Conservation (phyloP, 805 yeast species). For the Lachancea lanzarotensis region DNA sequence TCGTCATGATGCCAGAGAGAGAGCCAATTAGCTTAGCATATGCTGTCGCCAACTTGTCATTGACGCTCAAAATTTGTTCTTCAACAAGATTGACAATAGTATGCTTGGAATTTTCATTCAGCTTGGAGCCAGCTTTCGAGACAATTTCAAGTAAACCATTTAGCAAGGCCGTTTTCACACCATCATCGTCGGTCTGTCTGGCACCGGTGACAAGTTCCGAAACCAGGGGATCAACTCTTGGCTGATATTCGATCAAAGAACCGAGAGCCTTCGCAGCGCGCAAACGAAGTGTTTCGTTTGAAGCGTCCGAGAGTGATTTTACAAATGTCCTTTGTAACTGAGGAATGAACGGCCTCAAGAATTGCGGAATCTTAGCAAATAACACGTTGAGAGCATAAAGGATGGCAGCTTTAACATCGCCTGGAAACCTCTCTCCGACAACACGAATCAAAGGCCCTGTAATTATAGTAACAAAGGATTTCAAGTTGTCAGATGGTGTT, state of each 20-base stretch:
- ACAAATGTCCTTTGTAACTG: constrained; percentile 96
- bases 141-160: constrained; percentile 81
- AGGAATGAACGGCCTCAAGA: constrained; percentile 91
- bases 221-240: constrained; percentile 89
- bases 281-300: constrained; percentile 63
- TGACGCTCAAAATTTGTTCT: constrained; percentile 50
- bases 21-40: constrained; percentile 78
- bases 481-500: constrained; percentile 76
- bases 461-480: constrained; percentile 83
- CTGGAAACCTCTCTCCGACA: constrained; percentile 87
- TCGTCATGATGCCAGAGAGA: constrained; percentile 56
- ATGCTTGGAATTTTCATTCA: constrained; percentile 66
- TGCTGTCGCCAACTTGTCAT: constrained; percentile 61
- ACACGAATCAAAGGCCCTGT: constrained; percentile 98
- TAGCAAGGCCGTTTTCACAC: constrained; percentile 79
- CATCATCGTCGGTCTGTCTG: constrained; percentile 53
- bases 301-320: constrained; percentile 74
- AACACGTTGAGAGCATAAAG: constrained; percentile 73
- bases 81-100: constrained; percentile 68
- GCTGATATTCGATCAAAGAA: constrained; percentile 78
- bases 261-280: constrained; percentile 91
- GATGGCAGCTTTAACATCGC: constrained; percentile 93
- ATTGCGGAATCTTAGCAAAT: constrained; percentile 78
- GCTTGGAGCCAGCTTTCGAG: constrained; percentile 65
- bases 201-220: constrained; percentile 77